phyloP scores from a whole-genome alignment of 495 filamentous ascomycete species.

The Lasiosphaeris hirsuta region DNA sequence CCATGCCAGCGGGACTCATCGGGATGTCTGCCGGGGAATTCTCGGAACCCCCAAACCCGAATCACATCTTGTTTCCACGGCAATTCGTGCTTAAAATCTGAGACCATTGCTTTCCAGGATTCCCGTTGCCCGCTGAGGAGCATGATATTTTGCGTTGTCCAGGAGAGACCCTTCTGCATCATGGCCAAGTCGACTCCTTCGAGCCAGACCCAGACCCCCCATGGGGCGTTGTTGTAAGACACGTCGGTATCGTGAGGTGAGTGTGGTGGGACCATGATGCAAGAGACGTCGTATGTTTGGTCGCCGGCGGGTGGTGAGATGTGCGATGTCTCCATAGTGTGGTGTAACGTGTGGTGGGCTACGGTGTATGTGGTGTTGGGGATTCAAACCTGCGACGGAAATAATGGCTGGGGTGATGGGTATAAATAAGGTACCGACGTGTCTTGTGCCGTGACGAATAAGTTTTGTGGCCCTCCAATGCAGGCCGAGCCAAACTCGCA shows the following conservation, averaged over 20 bases:
- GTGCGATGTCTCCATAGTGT: background rate
- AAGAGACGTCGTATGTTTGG: background rate
- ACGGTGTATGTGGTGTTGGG: background rate
- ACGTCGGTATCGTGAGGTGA: background rate
- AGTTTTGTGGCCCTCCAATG: too few relatives aligned
- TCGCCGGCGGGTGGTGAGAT: background rate
- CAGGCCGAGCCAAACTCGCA: too few relatives aligned
- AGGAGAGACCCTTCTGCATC: background rate
- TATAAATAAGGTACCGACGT: too few relatives aligned
- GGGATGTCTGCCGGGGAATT: too few relatives aligned
- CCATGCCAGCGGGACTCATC: too few relatives aligned
- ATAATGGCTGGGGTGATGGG: background rate
- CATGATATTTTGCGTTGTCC: background rate
- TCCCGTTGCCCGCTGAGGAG: background rate
- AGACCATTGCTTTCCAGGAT: background rate
- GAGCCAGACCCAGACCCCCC: background rate
- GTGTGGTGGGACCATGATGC: background rate
- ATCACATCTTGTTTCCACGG: background rate
- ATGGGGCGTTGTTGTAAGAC: background rate
- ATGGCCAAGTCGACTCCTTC: background rate
- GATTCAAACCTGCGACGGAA: background rate
- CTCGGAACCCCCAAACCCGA: background rate
- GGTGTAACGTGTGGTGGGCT: background rate
- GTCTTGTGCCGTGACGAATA: too few relatives aligned
- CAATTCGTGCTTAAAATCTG: background rate